Evolutionary conservation across 768 basidiomycete genomes (phyloP), one percentile per base, ranked within the genome.

Genomic region (Podaxis sp.): DNA sequence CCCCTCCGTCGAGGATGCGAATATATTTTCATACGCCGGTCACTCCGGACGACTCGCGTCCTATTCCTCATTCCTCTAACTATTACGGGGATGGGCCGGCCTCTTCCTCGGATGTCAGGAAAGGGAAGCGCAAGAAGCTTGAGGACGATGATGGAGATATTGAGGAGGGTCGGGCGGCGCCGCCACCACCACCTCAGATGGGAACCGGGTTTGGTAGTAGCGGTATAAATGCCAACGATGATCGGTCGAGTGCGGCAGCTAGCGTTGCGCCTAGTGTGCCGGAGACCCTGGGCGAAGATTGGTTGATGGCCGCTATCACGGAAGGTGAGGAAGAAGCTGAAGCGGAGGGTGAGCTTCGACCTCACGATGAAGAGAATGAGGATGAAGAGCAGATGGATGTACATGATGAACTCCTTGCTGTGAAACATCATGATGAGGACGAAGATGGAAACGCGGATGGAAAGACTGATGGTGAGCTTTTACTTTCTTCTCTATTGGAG

Each of bases 1-100:
- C 88, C 75, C 76, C 82, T 49, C 89, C 90, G 38, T 92, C 92
- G 49, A 88, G 93, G 66, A 87, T 95, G 69, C 90, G 92, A 69
- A 91, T 95, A 62, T 95, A 95, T 79, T 95, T 95, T 80, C 92
- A 94, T 78, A 93, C 92, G 26, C 93, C 92, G 64, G 90, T 90
- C 66, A 86, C 89, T 66, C 83, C 88, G 70, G 91, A 92, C 78
- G 91, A 93, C 75, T 82, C 87, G 61, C 87, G 85, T 72, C 87
- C 87, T 24, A 87, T 91, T 72, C 86, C 88, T 64, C 84, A 87
- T 69, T 76, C 81, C 64, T 79, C 84, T 69, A 77, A 79, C 65
- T 75, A 80, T 70, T 76, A 81, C 71, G 78, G 76, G 65, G 73
- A 76, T 60, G 71, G 17, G 3, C 44, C 59, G 10, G 36, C 46